These are phyloP conservation scores for Globisporangium lucens DNA, from an alignment of 352 stramenopile species.

Conservation along the genomic window DNA sequence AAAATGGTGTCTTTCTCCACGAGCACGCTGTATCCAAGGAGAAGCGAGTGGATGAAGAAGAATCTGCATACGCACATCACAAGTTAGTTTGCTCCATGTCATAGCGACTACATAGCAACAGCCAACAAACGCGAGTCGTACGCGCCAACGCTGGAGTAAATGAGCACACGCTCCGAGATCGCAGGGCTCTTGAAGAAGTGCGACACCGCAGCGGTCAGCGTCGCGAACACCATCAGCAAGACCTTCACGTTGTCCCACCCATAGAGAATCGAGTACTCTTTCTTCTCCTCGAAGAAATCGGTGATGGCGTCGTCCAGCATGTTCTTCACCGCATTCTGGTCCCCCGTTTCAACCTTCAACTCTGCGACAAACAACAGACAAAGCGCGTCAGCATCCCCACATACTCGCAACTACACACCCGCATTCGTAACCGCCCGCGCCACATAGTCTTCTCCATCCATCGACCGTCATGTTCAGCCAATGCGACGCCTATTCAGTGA, in stretches of 20 bases:
- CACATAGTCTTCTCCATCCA: background rate
- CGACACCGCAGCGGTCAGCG: slow-evolving; percentile 51
- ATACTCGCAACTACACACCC: slow-evolving; percentile 1
- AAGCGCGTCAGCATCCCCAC: background rate
- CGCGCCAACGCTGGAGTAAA: slow-evolving; percentile 67
- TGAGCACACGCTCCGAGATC: slow-evolving; percentile 62
- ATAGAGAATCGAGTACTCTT: slow-evolving; percentile 62
- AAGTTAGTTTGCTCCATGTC: background rate
- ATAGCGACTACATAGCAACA: background rate
- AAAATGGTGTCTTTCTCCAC: slow-evolving; percentile 81
- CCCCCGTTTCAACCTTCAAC: slow-evolving; percentile 65
- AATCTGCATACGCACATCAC: slow-evolving; percentile 39
- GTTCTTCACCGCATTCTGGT: slow-evolving; percentile 87
- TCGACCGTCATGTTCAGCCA: background rate
- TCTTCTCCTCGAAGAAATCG: slow-evolving; percentile 66
- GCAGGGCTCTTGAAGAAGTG: slow-evolving; percentile 66
- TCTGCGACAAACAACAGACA: slow-evolving; percentile 26
- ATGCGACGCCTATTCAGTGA: background rate
- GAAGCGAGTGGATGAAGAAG: slow-evolving; percentile 73
- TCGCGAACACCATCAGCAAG: slow-evolving; percentile 69
- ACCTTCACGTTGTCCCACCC: slow-evolving; percentile 85
- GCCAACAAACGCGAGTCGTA: slow-evolving; percentile 16
- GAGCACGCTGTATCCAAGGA: slow-evolving; percentile 67
- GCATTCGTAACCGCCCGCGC: background rate
- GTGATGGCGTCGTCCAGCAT: slow-evolving; percentile 79